Evolutionary conservation across 2,329 filamentous ascomycete species (phyloP).

Genomic region (Fusarium redolens): DNA sequence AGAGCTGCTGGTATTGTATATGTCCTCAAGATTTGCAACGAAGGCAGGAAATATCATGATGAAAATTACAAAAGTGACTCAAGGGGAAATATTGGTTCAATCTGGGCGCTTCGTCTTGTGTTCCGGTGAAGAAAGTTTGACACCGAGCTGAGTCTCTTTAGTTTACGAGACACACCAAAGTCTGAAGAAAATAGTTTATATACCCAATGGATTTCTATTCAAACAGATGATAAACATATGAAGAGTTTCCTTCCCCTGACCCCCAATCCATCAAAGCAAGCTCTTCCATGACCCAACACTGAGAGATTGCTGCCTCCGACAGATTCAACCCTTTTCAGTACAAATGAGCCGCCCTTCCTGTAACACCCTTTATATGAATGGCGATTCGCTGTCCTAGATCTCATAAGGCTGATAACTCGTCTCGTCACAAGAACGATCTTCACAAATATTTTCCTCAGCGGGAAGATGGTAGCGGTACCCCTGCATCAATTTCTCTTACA

Average conservation of each 20-base stretch:
- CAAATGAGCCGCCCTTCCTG: not conserved
- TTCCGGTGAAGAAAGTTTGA: not conserved
- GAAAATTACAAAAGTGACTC: not conserved
- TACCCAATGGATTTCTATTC: not conserved
- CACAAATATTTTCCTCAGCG: not conserved
- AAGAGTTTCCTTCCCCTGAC: not conserved
- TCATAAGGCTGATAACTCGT: not conserved
- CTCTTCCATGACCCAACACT: too few relatives aligned
- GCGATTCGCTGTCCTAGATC: not conserved
- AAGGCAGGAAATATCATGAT: constrained; percentile 28
- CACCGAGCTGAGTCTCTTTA: not conserved
- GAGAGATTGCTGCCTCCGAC: not conserved
- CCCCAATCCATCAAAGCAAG: not conserved
- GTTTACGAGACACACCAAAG: fast-evolving
- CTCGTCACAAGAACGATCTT: not conserved
- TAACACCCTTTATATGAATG: not conserved
- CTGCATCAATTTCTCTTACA: not conserved
- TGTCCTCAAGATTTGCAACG: constrained; percentile 7
- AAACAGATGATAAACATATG: fast-evolving
- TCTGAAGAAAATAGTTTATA: not conserved
- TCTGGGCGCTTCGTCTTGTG: too few relatives aligned
- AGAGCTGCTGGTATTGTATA: not conserved
- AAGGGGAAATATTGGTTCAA: too few relatives aligned
- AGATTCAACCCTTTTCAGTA: not conserved
- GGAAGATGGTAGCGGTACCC: not conserved